Evolutionary conservation across 2,329 filamentous ascomycete species (phyloP).

Genomic region (Botrytis hyacinthi): DNA sequence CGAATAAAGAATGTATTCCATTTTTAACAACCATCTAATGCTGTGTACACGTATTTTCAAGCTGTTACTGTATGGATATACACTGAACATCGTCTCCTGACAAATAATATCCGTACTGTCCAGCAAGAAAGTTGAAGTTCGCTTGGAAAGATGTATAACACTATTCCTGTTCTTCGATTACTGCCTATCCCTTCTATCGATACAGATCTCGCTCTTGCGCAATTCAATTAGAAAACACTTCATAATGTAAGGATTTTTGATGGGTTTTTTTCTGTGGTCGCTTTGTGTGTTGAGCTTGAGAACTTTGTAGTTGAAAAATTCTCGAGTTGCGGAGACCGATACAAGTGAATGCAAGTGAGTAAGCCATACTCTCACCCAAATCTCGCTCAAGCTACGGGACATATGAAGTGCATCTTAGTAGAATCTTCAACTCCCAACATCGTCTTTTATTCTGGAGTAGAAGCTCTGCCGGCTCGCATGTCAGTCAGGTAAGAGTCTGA

Average conservation of each 20-base stretch:
- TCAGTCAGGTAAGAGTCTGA: background rate
- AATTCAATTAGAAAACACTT: background rate
- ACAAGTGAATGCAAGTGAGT: background rate
- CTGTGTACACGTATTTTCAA: background rate
- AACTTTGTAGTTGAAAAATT: background rate
- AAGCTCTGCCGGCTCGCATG: background rate
- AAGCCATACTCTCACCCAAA: background rate
- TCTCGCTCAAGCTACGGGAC: too few species aligned
- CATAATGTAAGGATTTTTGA: background rate
- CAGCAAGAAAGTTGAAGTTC: background rate
- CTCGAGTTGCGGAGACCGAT: background rate
- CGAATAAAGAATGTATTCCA: background rate
- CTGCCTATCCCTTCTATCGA: background rate
- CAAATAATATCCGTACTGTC: background rate
- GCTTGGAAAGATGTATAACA: background rate
- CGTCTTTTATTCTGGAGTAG: background rate
- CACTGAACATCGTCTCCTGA: background rate
- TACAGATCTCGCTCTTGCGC: background rate
- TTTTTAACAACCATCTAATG: background rate
- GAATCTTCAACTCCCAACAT: background rate
- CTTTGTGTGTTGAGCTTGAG: background rate
- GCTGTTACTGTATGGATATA: too few species aligned
- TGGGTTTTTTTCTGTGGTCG: background rate
- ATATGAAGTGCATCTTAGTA: background rate
- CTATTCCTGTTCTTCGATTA: background rate